Base-by-base conservation (phyloP, 1,284 basidiomycete genomes). In the Trametes sp. region DNA sequence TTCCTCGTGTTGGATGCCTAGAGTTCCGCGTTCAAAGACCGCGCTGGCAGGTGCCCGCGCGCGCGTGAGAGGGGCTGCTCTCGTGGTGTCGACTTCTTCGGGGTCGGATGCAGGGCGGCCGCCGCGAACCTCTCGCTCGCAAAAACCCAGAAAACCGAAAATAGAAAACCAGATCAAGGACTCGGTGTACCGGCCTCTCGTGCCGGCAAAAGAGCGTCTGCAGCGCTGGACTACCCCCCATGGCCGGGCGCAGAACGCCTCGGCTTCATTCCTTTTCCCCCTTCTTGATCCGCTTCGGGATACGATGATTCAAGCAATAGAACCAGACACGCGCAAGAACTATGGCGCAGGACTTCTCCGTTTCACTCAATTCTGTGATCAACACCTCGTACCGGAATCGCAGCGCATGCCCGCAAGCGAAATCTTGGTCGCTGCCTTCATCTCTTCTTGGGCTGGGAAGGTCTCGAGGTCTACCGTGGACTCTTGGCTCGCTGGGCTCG, bases 291-390 rank as follows among this genome's bases (percentile, higher is more conserved):
- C 13, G 26, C 45, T 46, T 16, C 13, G 26, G 13, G 45, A 33
- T 14, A 41, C 42, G 0, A 23, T 56, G 4, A 16, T 56, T 2
- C 28, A 48, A 1, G 13, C 54, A 1, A 11, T 62, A 21, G 61
- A 62, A 31, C 26, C 33, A 8, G 29, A 57, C 1, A 62, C 50
- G 1, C 42, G 42, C 4, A 55, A 48, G n/a, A 62, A 62, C 35
- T 62, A 62, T 24, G 55, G 61, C 2, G 55, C 61, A 1, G 61
- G 54, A 21, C 42, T 62, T 4, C 38, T 62, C 4, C 61, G 55
- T 2, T 62, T 62, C 50, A 53, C 19, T 16, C 61, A 62, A 24
- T 62, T 57, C 44, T 62, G 61, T 42, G 54, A 62, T 31, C 2
- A 1, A 9, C 9, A 11, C 5, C 2, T 23, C n/a, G 53, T 62